These are phyloP conservation scores for Micractinium sp. DNA, from an alignment of 139 green algal species.

Conservation along the genomic window DNA sequence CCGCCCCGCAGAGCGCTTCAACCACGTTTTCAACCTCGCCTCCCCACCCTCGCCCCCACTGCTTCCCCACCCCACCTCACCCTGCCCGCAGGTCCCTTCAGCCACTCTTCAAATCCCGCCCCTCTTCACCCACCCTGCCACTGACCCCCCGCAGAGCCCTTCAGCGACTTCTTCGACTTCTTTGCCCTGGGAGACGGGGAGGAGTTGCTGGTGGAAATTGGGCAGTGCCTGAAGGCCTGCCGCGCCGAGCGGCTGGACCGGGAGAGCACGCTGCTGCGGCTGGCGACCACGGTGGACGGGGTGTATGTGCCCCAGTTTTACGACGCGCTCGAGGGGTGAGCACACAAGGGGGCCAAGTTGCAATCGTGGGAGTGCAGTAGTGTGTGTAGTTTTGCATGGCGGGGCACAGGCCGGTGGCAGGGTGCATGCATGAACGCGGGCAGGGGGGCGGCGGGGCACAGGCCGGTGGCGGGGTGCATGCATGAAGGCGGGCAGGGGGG, in stretches of 20 bases:
- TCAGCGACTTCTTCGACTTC: conserved; percentile 81
- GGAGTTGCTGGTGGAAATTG: conserved; percentile 73
- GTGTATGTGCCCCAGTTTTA: conserved; percentile 87
- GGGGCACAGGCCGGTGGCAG: background rate
- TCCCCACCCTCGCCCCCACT: no score
- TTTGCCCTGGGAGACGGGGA: conserved; percentile 74
- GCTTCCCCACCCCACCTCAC: no score
- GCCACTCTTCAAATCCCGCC: no score
- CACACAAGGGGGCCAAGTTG: background rate
- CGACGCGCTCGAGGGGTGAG: conserved; percentile 54
- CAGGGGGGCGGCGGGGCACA: background rate
- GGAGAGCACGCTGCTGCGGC: conserved; percentile 59
- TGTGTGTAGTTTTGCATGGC: background rate
- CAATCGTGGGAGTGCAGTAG: background rate
- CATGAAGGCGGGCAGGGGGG: no score
- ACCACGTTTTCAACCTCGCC: no score
- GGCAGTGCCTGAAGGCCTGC: conserved; percentile 61
- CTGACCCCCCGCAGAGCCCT: conserved; percentile 67
- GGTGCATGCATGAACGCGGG: background rate
- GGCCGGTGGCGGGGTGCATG: background rate
- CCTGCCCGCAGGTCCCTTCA: no score
- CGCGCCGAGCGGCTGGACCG: conserved; percentile 57
- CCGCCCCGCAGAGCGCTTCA: background rate
- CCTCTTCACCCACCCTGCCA: background rate
- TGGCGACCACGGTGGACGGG: conserved; percentile 63